These are phyloP conservation scores for Termitomyces sp. DNA, from an alignment of 768 basidiomycete species.

Conservation along the genomic window DNA sequence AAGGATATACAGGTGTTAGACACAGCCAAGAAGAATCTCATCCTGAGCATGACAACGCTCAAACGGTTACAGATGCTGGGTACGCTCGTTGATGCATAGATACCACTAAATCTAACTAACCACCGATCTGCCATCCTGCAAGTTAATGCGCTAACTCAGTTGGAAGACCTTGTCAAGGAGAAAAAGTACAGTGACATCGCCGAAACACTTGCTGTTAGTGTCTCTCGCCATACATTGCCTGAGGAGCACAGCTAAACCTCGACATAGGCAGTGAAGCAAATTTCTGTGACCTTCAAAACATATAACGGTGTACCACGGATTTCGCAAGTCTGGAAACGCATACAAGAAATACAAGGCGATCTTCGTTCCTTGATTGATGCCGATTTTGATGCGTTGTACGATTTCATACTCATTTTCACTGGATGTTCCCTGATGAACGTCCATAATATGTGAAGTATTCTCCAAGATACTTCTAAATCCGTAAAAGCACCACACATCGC, in stretches of 20 bases:
- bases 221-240: background rate
- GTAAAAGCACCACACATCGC: slow-evolving; percentile 60
- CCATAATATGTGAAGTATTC: slow-evolving; percentile 13
- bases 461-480: slow-evolving; percentile 69
- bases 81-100: slow-evolving; percentile 28
- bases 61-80: slow-evolving; percentile 94
- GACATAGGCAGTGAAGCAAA: slow-evolving; percentile 78
- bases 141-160: slow-evolving; percentile 81
- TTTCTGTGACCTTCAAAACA: slow-evolving; percentile 74
- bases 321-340: slow-evolving; percentile 69
- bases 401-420: slow-evolving; percentile 7
- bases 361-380: slow-evolving; percentile 76
- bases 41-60: slow-evolving; percentile 82
- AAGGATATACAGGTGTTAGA: slow-evolving; percentile 95
- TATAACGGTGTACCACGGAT: slow-evolving; percentile 76
- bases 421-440: background rate
- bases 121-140: background rate
- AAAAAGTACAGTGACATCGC: slow-evolving; percentile 81
- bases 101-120: background rate
- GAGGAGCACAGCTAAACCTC: slow-evolving; percentile 2
- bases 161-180: slow-evolving; percentile 74
- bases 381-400: slow-evolving; percentile 92
- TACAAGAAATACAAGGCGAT: slow-evolving; percentile 79
- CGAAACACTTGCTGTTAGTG: slow-evolving; percentile 65
- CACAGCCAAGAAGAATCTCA: slow-evolving; percentile 89